A percentile compares a stretch with the other conserved stretches of the same genome.
phyloP scores from a whole-genome alignment of 1,284 basidiomycete genomes.

The Taiwanofungus camphoratus region DNA sequence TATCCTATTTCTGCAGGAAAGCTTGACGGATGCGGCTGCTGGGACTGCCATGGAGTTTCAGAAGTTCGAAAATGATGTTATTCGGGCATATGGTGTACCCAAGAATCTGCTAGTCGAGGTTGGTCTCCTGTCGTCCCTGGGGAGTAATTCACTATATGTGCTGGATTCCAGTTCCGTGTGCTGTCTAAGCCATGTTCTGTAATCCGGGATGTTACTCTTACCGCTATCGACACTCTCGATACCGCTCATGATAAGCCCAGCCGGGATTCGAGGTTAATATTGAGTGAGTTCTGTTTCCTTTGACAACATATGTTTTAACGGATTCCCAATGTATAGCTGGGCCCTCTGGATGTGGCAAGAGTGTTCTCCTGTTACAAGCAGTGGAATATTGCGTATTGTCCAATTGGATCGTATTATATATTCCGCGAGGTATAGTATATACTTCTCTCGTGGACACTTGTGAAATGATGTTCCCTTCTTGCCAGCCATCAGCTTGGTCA shows the following conservation, averaged over 20 bases:
- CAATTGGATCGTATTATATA: constrained; percentile 84
- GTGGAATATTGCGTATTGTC: constrained; percentile 67
- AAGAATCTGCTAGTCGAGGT: constrained; percentile 63
- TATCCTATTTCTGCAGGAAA: constrained; percentile 25
- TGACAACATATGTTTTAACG: neutral
- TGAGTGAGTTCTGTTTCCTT: constrained; percentile 42
- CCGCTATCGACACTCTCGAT: constrained; percentile 45
- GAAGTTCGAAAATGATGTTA: constrained; percentile 40
- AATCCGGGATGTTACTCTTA: constrained; percentile 57
- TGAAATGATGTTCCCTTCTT: neutral
- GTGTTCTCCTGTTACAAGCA: constrained; percentile 75
- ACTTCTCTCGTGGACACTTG: neutral
- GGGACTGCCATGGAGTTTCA: constrained; percentile 40
- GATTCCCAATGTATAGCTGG: constrained; percentile 48
- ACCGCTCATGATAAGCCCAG: constrained; percentile 38
- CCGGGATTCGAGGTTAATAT: constrained; percentile 45
- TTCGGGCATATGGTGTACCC: constrained; percentile 60
- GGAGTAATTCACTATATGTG: neutral
- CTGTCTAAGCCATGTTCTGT: constrained; percentile 62
- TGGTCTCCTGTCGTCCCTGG: constrained; percentile 14
- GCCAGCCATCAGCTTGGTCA: constrained; percentile 65
- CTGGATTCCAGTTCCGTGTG: constrained; percentile 61
- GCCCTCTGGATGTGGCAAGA: constrained; percentile 79
- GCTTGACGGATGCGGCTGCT: constrained; percentile 30
- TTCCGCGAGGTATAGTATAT: constrained; percentile 62